Conservation (phyloP, 495 filamentous ascomycete genomes). For the Parmelia sp. region DNA sequence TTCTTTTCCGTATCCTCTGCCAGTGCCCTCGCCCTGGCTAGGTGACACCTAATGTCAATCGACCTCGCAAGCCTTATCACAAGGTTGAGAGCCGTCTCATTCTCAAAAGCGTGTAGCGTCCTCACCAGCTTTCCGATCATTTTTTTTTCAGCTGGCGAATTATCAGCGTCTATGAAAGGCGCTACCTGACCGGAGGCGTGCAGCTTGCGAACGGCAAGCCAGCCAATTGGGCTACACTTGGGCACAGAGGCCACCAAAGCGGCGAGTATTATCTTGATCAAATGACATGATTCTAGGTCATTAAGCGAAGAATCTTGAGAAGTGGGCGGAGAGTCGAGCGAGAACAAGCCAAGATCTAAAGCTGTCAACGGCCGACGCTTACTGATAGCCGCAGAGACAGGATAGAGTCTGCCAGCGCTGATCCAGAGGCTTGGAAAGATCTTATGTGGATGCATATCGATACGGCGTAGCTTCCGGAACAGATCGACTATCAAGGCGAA, state of each 20-base stretch:
- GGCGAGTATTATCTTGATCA: conserved; percentile 52
- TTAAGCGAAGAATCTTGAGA: conserved; percentile 28
- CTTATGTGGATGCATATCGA: conserved; percentile 12
- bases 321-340: neutral
- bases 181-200: conserved; percentile 49
- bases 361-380: neutral
- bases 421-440: conserved; percentile 56
- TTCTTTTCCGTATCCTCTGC: neutral
- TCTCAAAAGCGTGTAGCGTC: conserved; percentile 50
- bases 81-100: conserved; percentile 54
- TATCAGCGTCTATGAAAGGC: conserved; percentile 38
- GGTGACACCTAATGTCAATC: conserved; percentile 39
- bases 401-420: conserved; percentile 14
- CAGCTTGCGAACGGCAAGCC: conserved; percentile 46
- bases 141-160: conserved; percentile 14
- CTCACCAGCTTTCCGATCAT: conserved; percentile 33
- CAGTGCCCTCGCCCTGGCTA: conserved; percentile 2
- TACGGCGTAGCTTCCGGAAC: conserved; percentile 10
- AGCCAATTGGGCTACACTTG: conserved; percentile 39
- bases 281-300: conserved; percentile 51
- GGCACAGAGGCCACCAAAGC: conserved; percentile 50
- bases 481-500: conserved; percentile 3
- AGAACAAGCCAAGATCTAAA: neutral
- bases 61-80: conserved; percentile 49
- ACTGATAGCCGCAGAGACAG: neutral